Percentiles rank a stretch among this genome's conserved stretches.
Evolutionary conservation across 192 early-diverging fungal species (phyloP).

Genomic region (Umbelopsis ramanniana): DNA sequence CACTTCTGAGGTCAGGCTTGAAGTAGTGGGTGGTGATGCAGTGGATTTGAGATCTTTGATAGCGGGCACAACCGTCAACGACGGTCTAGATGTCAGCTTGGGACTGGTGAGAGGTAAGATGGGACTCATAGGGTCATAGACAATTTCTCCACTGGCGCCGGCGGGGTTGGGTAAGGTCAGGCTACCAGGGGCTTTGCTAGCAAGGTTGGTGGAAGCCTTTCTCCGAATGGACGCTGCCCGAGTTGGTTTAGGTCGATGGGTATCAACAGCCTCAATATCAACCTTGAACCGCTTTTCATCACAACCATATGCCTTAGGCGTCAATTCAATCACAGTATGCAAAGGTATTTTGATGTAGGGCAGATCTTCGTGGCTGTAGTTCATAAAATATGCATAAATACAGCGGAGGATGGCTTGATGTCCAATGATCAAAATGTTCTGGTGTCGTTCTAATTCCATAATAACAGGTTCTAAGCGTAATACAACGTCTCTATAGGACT

Average conservation of each 20-base stretch:
- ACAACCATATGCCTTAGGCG: slow-evolving; percentile 94
- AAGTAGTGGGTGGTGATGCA: not conserved
- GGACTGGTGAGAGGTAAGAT: slow-evolving; percentile 33
- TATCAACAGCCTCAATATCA: slow-evolving; percentile 96
- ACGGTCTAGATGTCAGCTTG: not conserved
- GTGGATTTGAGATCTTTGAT: not conserved
- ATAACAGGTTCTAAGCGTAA: slow-evolving; percentile 95
- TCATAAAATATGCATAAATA: slow-evolving; percentile 97
- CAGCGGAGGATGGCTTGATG: slow-evolving; percentile 97
- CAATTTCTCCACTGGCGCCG: slow-evolving; percentile 39
- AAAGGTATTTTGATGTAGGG: slow-evolving; percentile 98
- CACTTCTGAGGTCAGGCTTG: not conserved
- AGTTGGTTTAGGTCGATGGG: slow-evolving; percentile 79
- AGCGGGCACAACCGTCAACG: not conserved
- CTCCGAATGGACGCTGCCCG: slow-evolving; percentile 19
- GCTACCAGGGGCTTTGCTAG: not conserved
- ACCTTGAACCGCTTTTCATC: slow-evolving; percentile 90
- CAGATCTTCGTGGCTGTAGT: slow-evolving; percentile 87
- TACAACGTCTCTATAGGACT: slow-evolving; percentile 92
- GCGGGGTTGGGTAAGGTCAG: not conserved
- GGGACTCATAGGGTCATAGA: slow-evolving; percentile 29
- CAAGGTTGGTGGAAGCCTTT: slow-evolving; percentile 3
- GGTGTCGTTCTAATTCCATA: slow-evolving; percentile 96
- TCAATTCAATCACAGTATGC: slow-evolving; percentile 95
- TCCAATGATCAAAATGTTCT: slow-evolving; percentile 92